A percentile compares a stretch with the other conserved stretches of the same genome.
These are phyloP conservation scores for Populus hybrid DNA, from an alignment of 441 rosid species.

Conservation along the genomic window DNA sequence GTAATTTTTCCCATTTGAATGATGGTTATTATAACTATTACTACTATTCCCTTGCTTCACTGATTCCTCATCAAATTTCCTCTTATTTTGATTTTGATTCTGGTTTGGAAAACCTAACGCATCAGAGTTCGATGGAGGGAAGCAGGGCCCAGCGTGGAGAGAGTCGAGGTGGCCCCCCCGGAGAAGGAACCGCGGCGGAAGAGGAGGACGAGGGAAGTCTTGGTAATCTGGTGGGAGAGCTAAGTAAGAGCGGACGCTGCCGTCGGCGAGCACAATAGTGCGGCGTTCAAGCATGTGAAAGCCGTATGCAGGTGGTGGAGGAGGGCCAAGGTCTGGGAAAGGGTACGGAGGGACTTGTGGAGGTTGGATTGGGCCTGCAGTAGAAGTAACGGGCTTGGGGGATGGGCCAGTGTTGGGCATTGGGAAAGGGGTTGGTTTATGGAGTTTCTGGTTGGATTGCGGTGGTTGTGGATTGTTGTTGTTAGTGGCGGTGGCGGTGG, in stretches of 20 bases:
- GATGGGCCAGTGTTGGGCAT: slow-evolving; percentile 36
- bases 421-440: slow-evolving; percentile 33
- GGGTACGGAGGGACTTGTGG: slow-evolving; percentile 35
- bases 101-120: slow-evolving; percentile 27
- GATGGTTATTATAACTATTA: neutral
- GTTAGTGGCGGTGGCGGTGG: slow-evolving; percentile 14
- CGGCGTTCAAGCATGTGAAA: slow-evolving; percentile 97
- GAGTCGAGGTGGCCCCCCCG: slow-evolving; percentile 14
- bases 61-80: slow-evolving; percentile 46
- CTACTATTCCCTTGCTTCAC: slow-evolving; percentile 24
- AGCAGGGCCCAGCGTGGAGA: slow-evolving; percentile 7
- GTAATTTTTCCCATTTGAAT: slow-evolving; percentile 31
- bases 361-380: slow-evolving; percentile 12
- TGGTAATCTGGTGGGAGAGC: slow-evolving; percentile 91
- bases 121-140: slow-evolving; percentile 34
- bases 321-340: slow-evolving; percentile 63
- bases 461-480: slow-evolving; percentile 30
- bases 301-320: slow-evolving; percentile 79
- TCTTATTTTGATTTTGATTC: slow-evolving; percentile 22
- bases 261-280: slow-evolving; percentile 73
- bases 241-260: slow-evolving; percentile 89
- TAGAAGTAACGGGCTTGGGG: slow-evolving; percentile 4
- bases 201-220: slow-evolving; percentile 51
- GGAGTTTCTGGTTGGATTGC: slow-evolving; percentile 27
- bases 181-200: slow-evolving; percentile 23